phyloP scores from a whole-genome alignment of 352 stramenopile genomes.

The Phytophthora quininea region DNA sequence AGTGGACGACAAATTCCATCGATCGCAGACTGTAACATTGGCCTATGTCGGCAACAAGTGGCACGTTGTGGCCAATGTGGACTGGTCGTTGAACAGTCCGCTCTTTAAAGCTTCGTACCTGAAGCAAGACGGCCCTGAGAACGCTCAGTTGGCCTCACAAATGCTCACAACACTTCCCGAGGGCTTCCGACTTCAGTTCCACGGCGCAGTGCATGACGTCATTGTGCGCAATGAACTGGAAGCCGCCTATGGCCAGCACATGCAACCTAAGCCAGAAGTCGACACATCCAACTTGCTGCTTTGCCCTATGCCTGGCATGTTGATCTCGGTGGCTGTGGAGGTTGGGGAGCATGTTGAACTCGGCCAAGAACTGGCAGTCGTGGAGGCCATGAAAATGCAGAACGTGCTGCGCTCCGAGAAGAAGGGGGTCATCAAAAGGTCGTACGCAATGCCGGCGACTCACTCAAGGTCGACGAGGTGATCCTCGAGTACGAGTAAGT shows the following conservation, averaged over 20 bases:
- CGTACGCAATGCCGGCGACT: constrained; percentile 78
- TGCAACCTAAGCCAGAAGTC: constrained; percentile 72
- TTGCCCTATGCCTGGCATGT: constrained; percentile 96
- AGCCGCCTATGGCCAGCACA: constrained; percentile 86
- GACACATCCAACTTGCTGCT: constrained; percentile 79
- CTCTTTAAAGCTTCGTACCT: constrained; percentile 57
- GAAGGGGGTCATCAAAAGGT: constrained; percentile 87
- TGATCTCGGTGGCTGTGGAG: constrained; percentile 91
- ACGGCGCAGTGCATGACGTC: constrained; percentile 88
- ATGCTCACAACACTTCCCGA: constrained; percentile 66
- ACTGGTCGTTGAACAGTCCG: constrained; percentile 67
- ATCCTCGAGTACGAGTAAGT: constrained; percentile 92
- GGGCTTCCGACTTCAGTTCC: constrained; percentile 82
- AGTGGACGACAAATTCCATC: constrained; percentile 42
- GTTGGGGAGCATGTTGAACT: constrained; percentile 86
- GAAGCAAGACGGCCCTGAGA: constrained; percentile 33
- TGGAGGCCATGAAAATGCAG: constrained; percentile 99
- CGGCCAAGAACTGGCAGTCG: constrained; percentile 92
- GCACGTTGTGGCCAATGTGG: constrained; percentile 56
- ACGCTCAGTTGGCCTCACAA: constrained; percentile 55
- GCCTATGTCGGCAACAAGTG: constrained; percentile 50
- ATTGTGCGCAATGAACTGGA: constrained; percentile 89
- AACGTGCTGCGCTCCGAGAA: constrained; percentile 77
- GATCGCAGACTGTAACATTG: constrained; percentile 40
- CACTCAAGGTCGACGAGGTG: constrained; percentile 91